Evolutionary conservation across 2,329 filamentous ascomycete genomes (phyloP).

Genomic region (Colletotrichum sp.): DNA sequence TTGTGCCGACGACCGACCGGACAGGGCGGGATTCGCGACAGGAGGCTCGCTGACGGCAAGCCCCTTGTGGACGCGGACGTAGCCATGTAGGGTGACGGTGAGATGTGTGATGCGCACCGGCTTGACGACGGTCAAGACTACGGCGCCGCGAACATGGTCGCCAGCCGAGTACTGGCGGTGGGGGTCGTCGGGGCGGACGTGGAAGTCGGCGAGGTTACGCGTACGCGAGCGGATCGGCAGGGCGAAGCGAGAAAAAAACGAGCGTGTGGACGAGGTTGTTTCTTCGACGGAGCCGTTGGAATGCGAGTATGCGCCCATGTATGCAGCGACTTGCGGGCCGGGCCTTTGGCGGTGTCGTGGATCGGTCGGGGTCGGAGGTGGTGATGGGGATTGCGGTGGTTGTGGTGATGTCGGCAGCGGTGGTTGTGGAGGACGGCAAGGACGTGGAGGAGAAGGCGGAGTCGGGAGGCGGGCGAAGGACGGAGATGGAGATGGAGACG

Average conservation of each 20-base stretch:
- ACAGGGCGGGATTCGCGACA: constrained; percentile 44
- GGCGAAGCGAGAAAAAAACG: constrained; percentile 58
- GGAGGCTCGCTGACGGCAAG: constrained; percentile 60
- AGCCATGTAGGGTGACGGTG: constrained; percentile 78
- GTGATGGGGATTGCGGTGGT: constrained; percentile 26
- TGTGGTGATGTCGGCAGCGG: constrained; percentile 19
- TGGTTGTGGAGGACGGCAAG: constrained; percentile 22
- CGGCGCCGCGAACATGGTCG: constrained; percentile 75
- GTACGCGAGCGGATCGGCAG: constrained; percentile 55
- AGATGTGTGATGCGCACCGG: constrained; percentile 80
- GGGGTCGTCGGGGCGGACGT: constrained; percentile 77
- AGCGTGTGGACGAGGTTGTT: constrained; percentile 41
- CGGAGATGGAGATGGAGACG: constrained; percentile 28
- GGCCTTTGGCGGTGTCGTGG: constrained; percentile 19
- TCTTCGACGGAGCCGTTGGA: constrained; percentile 44
- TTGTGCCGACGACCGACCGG: constrained; percentile 44
- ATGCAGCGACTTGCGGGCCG: constrained; percentile 33
- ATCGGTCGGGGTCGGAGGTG: not conserved
- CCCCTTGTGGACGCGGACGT: constrained; percentile 79
- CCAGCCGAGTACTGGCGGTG: constrained; percentile 78
- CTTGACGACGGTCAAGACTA: constrained; percentile 75
- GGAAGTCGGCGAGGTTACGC: constrained; percentile 78
- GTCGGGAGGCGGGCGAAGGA: constrained; percentile 22
- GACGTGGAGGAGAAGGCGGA: constrained; percentile 24
- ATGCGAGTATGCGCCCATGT: constrained; percentile 50